Evolutionary conservation across 768 basidiomycete genomes (phyloP).

Genomic region (Leccinum subtestaceum): DNA sequence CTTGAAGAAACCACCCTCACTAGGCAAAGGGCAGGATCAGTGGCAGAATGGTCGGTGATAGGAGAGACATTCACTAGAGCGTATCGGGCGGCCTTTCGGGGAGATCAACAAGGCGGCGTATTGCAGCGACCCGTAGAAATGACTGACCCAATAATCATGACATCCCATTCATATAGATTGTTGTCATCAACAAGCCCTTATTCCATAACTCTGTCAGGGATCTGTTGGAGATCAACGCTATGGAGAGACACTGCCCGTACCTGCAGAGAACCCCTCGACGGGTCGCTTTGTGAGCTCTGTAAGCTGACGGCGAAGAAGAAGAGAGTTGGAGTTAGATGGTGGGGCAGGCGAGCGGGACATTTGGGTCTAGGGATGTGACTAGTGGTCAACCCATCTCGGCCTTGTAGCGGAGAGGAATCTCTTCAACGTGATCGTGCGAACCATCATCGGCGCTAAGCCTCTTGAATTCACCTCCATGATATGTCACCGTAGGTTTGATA

Average conservation of each 20-base stretch:
- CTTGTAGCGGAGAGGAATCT: not conserved
- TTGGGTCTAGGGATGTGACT: constrained; percentile 4
- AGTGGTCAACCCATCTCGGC: not conserved
- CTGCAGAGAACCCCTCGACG: constrained; percentile 96
- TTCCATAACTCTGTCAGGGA: constrained; percentile 33
- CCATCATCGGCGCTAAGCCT: too few species aligned
- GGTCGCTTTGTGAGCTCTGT: constrained; percentile 87
- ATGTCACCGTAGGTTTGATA: not conserved
- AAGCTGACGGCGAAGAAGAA: constrained; percentile 77
- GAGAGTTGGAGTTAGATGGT: constrained; percentile 35
- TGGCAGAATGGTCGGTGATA: not conserved
- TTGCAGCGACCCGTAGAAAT: constrained; percentile 11
- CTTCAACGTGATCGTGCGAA: constrained; percentile 24
- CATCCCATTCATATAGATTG: constrained; percentile 96
- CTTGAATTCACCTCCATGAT: not conserved
- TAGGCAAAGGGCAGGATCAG: constrained; percentile 30
- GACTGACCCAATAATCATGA: constrained; percentile 87
- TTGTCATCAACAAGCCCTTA: constrained; percentile 90
- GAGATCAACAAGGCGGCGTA: constrained; percentile 16
- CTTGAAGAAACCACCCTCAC: constrained; percentile 96
- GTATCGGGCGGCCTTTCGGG: constrained; percentile 80
- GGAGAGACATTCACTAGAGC: constrained; percentile 64
- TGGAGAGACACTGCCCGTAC: constrained; percentile 39
- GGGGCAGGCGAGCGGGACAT: constrained; percentile 31
- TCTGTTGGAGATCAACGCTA: constrained; percentile 33